Evolutionary conservation across 2,329 filamentous ascomycete species (phyloP).

Genomic region (Fusarium sp.): DNA sequence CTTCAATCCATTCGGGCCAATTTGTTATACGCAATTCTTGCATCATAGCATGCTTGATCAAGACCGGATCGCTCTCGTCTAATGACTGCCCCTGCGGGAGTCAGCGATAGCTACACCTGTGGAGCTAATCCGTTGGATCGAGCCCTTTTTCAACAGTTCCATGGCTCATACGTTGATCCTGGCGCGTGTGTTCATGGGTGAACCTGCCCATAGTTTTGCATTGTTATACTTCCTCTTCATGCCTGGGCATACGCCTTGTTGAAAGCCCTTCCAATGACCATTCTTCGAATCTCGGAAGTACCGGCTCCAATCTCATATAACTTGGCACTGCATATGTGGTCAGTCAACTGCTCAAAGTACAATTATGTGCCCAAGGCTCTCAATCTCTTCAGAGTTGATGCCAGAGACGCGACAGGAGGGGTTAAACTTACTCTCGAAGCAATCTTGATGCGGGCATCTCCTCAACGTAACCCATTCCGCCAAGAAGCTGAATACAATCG

Average conservation of each 20-base stretch:
- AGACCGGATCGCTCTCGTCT: background rate
- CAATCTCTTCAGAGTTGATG: background rate
- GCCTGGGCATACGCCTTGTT: constrained; percentile 80
- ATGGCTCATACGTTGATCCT: background rate
- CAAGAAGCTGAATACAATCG: constrained; percentile 91
- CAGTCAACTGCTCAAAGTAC: constrained; percentile 45
- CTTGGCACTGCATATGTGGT: constrained; percentile 63
- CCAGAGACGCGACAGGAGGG: background rate
- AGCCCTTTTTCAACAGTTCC: background rate
- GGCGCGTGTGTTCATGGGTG: background rate
- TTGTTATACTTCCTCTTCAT: constrained; percentile 23
- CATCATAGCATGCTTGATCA: constrained; percentile 4
- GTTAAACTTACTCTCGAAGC: constrained; percentile 71
- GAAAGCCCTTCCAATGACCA: constrained; percentile 93
- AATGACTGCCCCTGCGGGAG: background rate
- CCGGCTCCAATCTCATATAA: constrained; percentile 98
- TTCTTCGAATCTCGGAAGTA: constrained; percentile 91
- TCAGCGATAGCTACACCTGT: constrained; percentile 15
- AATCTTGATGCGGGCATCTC: constrained; percentile 92
- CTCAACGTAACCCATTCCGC: constrained; percentile 95
- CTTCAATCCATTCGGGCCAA: background rate
- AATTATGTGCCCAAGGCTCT: background rate
- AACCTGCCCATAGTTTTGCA: background rate
- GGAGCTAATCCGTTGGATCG: background rate
- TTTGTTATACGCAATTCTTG: background rate